These are phyloP conservation scores for Pseudogymnoascus sp. DNA, from an alignment of 2,329 filamentous ascomycete species.

Conservation along the genomic window DNA sequence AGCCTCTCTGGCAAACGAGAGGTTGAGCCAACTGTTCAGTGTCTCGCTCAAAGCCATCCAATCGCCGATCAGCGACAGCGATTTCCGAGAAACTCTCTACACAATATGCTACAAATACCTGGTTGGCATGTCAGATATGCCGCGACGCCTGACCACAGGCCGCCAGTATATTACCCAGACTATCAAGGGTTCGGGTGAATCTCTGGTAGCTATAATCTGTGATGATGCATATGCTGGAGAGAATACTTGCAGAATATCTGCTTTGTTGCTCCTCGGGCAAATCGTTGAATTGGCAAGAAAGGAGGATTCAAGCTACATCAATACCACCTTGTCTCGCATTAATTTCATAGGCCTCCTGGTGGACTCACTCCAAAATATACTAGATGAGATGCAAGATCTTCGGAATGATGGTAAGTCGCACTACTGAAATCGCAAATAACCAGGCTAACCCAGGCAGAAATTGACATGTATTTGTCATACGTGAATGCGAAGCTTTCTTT, in stretches of 20 bases:
- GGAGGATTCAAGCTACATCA: constrained; percentile 64
- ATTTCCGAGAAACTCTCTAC: constrained; percentile 78
- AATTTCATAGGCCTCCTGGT: constrained; percentile 90
- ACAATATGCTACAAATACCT: constrained; percentile 85
- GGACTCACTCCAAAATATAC: constrained; percentile 72
- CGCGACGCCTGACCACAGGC: constrained; percentile 40
- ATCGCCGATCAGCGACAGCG: constrained; percentile 60
- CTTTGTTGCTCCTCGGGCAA: constrained; percentile 73
- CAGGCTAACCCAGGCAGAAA: constrained; percentile 24
- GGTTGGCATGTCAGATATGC: constrained; percentile 52
- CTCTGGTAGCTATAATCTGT: constrained; percentile 76
- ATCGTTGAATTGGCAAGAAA: constrained; percentile 65
- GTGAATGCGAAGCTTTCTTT: constrained; percentile 69
- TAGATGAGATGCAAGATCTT: constrained; percentile 59
- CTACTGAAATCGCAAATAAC: neutral
- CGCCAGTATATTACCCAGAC: constrained; percentile 52
- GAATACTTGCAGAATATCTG: constrained; percentile 72
- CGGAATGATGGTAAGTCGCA: constrained; percentile 44
- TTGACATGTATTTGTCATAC: constrained; percentile 34
- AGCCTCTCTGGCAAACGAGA: constrained; percentile 74
- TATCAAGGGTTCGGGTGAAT: constrained; percentile 71
- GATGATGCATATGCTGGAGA: constrained; percentile 89
- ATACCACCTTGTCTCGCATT: constrained; percentile 71
- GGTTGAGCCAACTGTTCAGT: constrained; percentile 86
- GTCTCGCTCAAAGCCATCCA: constrained; percentile 73